These are phyloP conservation scores for Coffea humblotiana DNA, from an alignment of 305 asterid genomes.

Conservation along the genomic window DNA sequence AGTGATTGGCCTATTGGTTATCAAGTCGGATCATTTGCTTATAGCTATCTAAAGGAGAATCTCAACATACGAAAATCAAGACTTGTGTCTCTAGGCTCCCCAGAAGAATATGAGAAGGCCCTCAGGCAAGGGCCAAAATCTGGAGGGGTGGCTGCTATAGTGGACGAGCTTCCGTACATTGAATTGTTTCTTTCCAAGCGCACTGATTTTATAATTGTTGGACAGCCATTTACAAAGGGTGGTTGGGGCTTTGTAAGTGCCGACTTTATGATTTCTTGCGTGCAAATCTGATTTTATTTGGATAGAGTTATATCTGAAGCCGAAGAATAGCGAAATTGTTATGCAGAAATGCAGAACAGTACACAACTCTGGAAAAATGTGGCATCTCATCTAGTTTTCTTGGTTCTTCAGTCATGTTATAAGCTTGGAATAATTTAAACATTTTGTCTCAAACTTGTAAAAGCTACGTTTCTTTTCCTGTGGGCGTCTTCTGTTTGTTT, in stretches of 20 bases:
- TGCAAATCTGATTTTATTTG: too few species aligned
- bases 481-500: constrained; percentile 35
- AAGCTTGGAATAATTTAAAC: background rate
- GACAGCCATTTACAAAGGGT: constrained; percentile 67
- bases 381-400: background rate
- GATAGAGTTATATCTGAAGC: too few species aligned
- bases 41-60: constrained; percentile 51
- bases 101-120: constrained; percentile 62
- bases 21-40: constrained; percentile 77
- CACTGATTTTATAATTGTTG: constrained; percentile 65
- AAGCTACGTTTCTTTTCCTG: too few species aligned
- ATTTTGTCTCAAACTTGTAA: background rate
- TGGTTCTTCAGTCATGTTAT: background rate
- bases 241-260: constrained; percentile 91
- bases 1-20: constrained; percentile 62
- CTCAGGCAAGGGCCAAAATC: constrained; percentile 52
- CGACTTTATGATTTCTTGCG: background rate
- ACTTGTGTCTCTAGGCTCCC: constrained; percentile 61
- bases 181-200: constrained; percentile 65
- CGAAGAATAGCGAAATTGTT: too few species aligned
- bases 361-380: too few species aligned
- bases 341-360: too few species aligned
- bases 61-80: constrained; percentile 56
- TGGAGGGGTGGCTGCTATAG: constrained; percentile 81
- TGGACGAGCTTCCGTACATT: constrained; percentile 77